Conservation (phyloP, 2,329 filamentous ascomycete genomes). For the Fusarium phyllophilum region DNA sequence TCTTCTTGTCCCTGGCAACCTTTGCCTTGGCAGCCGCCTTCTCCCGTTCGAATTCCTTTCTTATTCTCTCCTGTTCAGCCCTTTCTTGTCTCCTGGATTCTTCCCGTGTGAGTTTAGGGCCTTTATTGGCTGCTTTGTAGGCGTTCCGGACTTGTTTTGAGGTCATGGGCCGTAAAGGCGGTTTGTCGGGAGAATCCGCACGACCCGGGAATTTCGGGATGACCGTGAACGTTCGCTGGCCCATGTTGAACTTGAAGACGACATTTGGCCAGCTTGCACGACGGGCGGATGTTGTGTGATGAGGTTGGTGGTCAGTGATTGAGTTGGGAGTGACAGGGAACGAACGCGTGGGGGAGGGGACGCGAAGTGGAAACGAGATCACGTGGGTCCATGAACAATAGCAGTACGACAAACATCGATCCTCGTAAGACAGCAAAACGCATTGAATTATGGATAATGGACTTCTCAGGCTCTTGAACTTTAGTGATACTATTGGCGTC, state of each 20-base stretch:
- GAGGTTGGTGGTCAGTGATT: neutral
- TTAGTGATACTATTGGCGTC: neutral
- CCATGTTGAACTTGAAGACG: conserved; percentile 44
- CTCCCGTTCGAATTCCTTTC: conserved; percentile 62
- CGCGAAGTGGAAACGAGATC: conserved; percentile 43
- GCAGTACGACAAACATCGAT: neutral
- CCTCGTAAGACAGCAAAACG: neutral
- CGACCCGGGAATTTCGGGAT: conserved; percentile 49
- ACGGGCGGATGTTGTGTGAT: neutral
- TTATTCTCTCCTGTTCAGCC: conserved; percentile 65
- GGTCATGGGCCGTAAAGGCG: conserved; percentile 51
- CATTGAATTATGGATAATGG: neutral
- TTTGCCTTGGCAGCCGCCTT: conserved; percentile 60
- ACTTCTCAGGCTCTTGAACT: neutral
- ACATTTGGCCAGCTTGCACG: conserved; percentile 26
- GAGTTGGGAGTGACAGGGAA: neutral
- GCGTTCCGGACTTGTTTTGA: conserved; percentile 55
- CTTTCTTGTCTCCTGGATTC: conserved; percentile 53
- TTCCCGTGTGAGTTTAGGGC: conserved; percentile 53
- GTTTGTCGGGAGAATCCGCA: conserved; percentile 28
- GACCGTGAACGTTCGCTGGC: conserved; percentile 58
- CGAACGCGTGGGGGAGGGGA: conserved; percentile 27
- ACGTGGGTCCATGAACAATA: conserved; percentile 35
- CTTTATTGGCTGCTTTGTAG: conserved; percentile 49
- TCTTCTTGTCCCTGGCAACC: conserved; percentile 64